phyloP scores from a whole-genome alignment of 495 filamentous ascomycete species.

The Schizothecium vesticola region DNA sequence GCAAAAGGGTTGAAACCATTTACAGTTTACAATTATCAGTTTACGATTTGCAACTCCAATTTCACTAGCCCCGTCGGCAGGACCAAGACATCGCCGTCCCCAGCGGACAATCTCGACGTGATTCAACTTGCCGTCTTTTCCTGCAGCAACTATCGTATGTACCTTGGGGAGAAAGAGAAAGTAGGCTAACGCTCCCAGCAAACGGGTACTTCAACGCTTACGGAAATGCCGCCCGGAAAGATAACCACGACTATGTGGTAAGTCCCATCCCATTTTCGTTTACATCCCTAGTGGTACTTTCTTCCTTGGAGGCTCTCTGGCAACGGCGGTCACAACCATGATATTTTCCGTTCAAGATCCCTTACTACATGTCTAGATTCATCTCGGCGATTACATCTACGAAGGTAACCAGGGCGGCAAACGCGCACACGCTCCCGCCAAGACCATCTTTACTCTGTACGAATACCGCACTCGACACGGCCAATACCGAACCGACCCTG shows the following conservation, averaged over 20 bases:
- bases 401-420: slow-evolving; percentile 53
- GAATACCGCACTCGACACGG: slow-evolving; percentile 59
- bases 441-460: too few relatives aligned
- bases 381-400: slow-evolving; percentile 67
- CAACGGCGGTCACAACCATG: too few relatives aligned
- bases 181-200: slow-evolving; percentile 21
- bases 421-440: too few relatives aligned
- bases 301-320: too few relatives aligned
- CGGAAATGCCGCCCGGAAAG: slow-evolving; percentile 60
- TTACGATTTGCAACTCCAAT: slow-evolving; percentile 47
- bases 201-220: slow-evolving; percentile 58
- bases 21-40: slow-evolving; percentile 57
- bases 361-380: too few relatives aligned
- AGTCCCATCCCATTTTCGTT: too few relatives aligned
- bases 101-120: slow-evolving; percentile 33
- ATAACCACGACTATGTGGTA: slow-evolving; percentile 61
- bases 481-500: slow-evolving; percentile 57
- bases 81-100: slow-evolving; percentile 49
- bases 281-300: too few relatives aligned
- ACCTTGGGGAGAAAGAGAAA: background rate
- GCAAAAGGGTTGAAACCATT: slow-evolving; percentile 53
- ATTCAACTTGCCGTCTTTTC: slow-evolving; percentile 53
- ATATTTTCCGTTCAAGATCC: too few relatives aligned
- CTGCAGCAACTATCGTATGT: slow-evolving; percentile 52
- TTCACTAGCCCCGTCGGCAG: slow-evolving; percentile 44